These are phyloP conservation scores for Infundibulicybe gibba DNA, from an alignment of 768 basidiomycete genomes.

Conservation along the genomic window DNA sequence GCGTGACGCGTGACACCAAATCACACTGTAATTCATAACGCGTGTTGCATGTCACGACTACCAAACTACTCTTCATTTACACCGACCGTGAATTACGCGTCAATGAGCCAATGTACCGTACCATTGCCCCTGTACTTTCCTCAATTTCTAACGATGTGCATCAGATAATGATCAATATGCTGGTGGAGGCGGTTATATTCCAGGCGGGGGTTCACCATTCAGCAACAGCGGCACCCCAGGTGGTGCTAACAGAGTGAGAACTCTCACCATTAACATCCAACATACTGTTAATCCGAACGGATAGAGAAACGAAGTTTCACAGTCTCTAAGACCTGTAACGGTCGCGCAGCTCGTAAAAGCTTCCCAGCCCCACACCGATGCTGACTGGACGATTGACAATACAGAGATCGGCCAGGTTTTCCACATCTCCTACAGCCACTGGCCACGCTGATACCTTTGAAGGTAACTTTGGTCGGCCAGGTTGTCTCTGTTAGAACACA, in stretches of 20 bases:
- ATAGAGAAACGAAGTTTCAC: constrained; percentile 34
- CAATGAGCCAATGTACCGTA: constrained; percentile 45
- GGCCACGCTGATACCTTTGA: background rate
- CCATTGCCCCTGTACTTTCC: background rate
- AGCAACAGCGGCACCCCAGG: constrained; percentile 59
- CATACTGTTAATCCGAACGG: background rate
- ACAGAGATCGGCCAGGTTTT: constrained; percentile 75
- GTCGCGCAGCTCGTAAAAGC: constrained; percentile 73
- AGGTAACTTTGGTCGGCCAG: constrained; percentile 76
- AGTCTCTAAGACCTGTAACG: constrained; percentile 63
- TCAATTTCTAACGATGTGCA: background rate
- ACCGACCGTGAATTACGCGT: background rate
- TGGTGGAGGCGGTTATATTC: constrained; percentile 55
- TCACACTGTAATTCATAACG: too few relatives aligned
- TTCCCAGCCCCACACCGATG: constrained; percentile 81
- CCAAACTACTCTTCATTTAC: too few relatives aligned
- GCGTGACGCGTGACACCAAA: too few relatives aligned
- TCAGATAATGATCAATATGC: constrained; percentile 36
- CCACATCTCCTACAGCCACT: background rate
- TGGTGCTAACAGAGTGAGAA: constrained; percentile 36
- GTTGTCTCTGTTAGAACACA: constrained; percentile 65
- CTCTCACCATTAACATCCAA: background rate
- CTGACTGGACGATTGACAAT: constrained; percentile 84
- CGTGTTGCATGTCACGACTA: too few relatives aligned
- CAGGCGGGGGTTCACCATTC: constrained; percentile 53